phyloP scores from a whole-genome alignment of 768 basidiomycete genomes.

The Daedaleopsis sinensis region DNA sequence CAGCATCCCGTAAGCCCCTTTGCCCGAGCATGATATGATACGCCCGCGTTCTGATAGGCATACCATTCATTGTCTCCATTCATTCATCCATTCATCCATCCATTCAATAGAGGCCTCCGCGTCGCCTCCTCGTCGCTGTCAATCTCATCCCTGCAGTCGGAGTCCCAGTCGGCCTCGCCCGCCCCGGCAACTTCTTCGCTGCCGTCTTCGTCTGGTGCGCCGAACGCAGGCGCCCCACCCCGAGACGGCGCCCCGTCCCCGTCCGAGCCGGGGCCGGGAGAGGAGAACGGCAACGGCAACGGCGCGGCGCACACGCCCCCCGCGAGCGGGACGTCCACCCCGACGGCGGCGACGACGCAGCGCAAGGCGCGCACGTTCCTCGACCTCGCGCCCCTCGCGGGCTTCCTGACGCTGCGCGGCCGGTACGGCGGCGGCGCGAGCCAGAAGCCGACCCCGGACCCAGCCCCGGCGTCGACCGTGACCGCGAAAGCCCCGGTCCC shows the following conservation, averaged over 20 bases:
- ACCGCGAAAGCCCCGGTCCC: constrained; percentile 22
- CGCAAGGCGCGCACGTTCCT: constrained; percentile 45
- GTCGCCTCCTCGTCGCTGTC: constrained; percentile 23
- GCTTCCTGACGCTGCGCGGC: constrained; percentile 61
- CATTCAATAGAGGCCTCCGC: constrained; percentile 7
- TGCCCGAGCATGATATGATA: not conserved
- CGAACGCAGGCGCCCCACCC: not conserved
- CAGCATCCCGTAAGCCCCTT: constrained; percentile 46
- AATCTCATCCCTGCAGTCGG: constrained; percentile 25
- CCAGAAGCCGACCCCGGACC: constrained; percentile 27
- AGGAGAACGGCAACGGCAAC: constrained; percentile 7
- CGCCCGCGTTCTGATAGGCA: not conserved
- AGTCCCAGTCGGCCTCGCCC: constrained; percentile 22
- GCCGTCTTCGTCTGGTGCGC: constrained; percentile 3
- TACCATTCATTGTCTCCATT: too few species aligned
- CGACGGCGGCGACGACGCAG: constrained; percentile 41
- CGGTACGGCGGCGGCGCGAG: constrained; percentile 53
- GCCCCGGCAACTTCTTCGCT: constrained; percentile 15
- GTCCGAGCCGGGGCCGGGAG: not conserved
- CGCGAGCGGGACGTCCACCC: constrained; percentile 60
- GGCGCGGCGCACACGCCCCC: constrained; percentile 40
- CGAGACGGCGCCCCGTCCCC: not conserved
- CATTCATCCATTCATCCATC: too few species aligned
- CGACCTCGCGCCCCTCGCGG: constrained; percentile 64
- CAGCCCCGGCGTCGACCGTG: too few species aligned